Conservation (phyloP, 2,329 filamentous ascomycete genomes). For the Ascochyta koolunga region DNA sequence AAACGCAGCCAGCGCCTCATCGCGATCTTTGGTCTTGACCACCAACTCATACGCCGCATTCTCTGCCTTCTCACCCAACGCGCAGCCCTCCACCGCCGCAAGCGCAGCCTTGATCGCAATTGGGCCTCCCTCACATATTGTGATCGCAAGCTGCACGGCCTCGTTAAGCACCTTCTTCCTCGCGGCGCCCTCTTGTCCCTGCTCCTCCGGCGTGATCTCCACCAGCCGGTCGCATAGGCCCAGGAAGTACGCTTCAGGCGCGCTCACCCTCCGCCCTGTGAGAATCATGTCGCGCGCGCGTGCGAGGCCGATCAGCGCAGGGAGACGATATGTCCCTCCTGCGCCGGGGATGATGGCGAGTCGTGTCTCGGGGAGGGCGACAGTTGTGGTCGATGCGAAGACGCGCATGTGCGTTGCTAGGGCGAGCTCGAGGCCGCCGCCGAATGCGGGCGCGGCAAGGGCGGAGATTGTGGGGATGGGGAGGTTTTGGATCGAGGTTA, state of each 20-base stretch:
- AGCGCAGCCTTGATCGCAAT: conserved; percentile 81
- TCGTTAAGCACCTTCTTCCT: conserved; percentile 73
- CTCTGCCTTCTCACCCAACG: conserved; percentile 74
- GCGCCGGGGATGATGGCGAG: conserved; percentile 94
- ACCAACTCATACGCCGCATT: conserved; percentile 86
- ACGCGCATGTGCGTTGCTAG: conserved; percentile 89
- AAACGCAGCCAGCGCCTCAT: conserved; percentile 89
- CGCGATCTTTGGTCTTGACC: conserved; percentile 80
- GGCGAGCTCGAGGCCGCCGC: conserved; percentile 91
- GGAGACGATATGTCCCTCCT: conserved; percentile 88
- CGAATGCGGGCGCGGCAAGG: conserved; percentile 83
- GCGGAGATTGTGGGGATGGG: conserved; percentile 90
- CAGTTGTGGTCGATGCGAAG: conserved; percentile 75
- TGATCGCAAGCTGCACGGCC: conserved; percentile 76
- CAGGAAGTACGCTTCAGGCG: conserved; percentile 86
- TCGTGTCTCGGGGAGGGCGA: conserved; percentile 89
- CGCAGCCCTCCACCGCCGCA: conserved; percentile 74
- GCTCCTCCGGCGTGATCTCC: conserved; percentile 70
- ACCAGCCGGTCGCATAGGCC: conserved; percentile 91
- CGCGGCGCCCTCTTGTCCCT: conserved; percentile 58
- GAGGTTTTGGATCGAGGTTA: conserved; percentile 74
- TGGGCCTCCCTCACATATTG: conserved; percentile 90
- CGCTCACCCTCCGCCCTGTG: conserved; percentile 84
- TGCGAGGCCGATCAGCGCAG: conserved; percentile 76
- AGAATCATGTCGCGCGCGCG: conserved; percentile 90